These are phyloP conservation scores for Nematodospora anomalae DNA, from an alignment of 1,139 yeast genomes.

Conservation along the genomic window DNA sequence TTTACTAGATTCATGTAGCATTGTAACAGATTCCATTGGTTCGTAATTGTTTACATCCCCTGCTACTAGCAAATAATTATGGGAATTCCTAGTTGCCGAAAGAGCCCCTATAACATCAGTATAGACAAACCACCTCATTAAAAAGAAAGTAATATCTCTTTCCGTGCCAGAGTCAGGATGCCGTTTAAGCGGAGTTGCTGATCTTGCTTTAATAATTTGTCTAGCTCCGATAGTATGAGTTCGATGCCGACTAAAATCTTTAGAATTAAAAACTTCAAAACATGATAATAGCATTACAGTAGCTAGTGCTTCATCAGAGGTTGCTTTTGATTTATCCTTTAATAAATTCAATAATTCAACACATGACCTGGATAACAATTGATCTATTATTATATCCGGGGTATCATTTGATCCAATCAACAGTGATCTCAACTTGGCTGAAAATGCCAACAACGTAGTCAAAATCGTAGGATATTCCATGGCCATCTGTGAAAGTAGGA, in stretches of 20 bases:
- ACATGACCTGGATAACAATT: constrained; percentile 56
- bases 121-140: constrained; percentile 72
- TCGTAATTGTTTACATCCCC: constrained; percentile 16
- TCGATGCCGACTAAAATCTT: constrained; percentile 55
- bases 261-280: constrained; percentile 55
- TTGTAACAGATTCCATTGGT: constrained; percentile 20
- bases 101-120: constrained; percentile 68
- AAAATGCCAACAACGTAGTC: constrained; percentile 64
- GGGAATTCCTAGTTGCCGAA: constrained; percentile 36
- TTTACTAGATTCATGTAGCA: constrained; percentile 14
- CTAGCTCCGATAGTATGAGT: constrained; percentile 70
- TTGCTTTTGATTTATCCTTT: constrained; percentile 52
- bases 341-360: constrained; percentile 54
- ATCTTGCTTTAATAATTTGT: constrained; percentile 61
- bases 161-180: constrained; percentile 23
- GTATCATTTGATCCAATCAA: constrained; percentile 32
- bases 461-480: constrained; percentile 58
- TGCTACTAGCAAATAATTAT: constrained; percentile 23
- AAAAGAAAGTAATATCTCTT: constrained; percentile 53
- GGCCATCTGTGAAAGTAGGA: constrained; percentile 69
- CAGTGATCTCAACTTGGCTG: constrained; percentile 52
- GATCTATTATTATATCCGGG: constrained; percentile 48
- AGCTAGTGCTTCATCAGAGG: constrained; percentile 67
- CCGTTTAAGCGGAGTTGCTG: constrained; percentile 5
- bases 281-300: constrained; percentile 63